These are phyloP conservation scores for Psilocybe cubensis DNA, from an alignment of 768 basidiomycete species.

Conservation along the genomic window DNA sequence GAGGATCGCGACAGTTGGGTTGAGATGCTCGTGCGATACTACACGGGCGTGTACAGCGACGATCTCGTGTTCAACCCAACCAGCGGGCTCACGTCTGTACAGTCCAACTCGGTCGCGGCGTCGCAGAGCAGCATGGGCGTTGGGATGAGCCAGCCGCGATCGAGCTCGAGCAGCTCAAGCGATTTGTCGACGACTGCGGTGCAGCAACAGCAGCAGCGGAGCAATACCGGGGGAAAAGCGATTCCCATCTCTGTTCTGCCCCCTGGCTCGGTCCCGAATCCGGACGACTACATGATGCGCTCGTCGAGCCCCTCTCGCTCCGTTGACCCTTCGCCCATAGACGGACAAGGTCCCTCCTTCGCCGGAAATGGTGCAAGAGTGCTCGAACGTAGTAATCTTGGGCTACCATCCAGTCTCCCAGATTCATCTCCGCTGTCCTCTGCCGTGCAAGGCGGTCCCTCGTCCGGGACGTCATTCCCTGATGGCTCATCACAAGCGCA, in stretches of 20 bases:
- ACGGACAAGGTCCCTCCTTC: constrained; percentile 35
- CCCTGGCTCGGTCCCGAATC: constrained; percentile 48
- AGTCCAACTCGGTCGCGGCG: constrained; percentile 28
- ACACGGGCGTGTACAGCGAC: constrained; percentile 79
- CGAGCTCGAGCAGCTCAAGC: constrained; percentile 53
- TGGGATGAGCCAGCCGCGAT: constrained; percentile 54
- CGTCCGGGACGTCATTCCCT: constrained; percentile 31
- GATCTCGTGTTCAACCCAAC: constrained; percentile 52
- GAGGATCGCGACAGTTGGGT: constrained; percentile 94
- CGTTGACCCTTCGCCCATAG: constrained; percentile 50
- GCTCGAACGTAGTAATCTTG: constrained; percentile 37
- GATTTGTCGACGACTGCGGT: constrained; percentile 35
- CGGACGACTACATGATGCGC: constrained; percentile 39
- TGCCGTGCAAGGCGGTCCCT: constrained; percentile 40
- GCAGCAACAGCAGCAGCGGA: constrained; percentile 36
- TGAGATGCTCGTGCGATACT: constrained; percentile 88
- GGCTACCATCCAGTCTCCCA: constrained; percentile 53
- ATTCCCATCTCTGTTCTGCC: constrained; percentile 61
- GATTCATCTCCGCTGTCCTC: constrained; percentile 67
- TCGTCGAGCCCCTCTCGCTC: constrained; percentile 61
- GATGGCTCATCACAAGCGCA: constrained; percentile 27
- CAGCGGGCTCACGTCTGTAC: constrained; percentile 30
- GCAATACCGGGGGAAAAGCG: constrained; percentile 52
- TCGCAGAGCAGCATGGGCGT: constrained; percentile 24
- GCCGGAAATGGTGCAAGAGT: constrained; percentile 26